phyloP scores from a whole-genome alignment of 2,329 filamentous ascomycete genomes.

The Balansia obtecta region DNA sequence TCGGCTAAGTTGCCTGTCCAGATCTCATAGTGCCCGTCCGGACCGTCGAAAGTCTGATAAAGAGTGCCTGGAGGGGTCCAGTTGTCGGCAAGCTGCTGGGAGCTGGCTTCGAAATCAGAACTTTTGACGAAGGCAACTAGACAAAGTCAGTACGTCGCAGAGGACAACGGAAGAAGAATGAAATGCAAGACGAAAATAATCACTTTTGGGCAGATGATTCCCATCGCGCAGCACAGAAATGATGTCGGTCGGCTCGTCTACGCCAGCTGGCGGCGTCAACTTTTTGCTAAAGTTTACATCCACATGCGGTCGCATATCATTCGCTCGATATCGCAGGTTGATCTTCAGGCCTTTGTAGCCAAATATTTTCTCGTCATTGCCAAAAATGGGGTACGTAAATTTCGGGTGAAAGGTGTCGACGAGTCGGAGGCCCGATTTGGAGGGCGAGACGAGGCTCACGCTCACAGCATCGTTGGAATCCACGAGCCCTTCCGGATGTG shows the following conservation, averaged over 20 bases:
- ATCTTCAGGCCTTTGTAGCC: constrained; percentile 77
- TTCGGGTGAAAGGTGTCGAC: constrained; percentile 65
- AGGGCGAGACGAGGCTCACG: constrained; percentile 45
- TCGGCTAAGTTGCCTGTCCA: constrained; percentile 71
- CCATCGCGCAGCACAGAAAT: constrained; percentile 49
- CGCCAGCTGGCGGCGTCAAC: constrained; percentile 49
- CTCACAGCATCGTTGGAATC: constrained; percentile 50
- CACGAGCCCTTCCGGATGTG: constrained; percentile 35
- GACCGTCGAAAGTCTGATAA: constrained; percentile 48
- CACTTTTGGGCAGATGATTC: constrained; percentile 55
- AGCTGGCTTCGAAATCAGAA: constrained; percentile 46
- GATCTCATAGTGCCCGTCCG: constrained; percentile 62
- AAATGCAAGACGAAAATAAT: neutral
- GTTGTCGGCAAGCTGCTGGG: constrained; percentile 31
- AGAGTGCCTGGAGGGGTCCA: constrained; percentile 67
- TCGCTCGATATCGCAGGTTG: constrained; percentile 52
- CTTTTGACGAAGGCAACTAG: constrained; percentile 55
- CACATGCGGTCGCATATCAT: constrained; percentile 68
- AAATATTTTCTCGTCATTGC: constrained; percentile 83
- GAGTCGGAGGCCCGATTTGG: constrained; percentile 37
- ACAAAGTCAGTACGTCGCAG: constrained; percentile 2
- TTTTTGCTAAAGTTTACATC: constrained; percentile 60
- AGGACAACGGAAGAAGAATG: constrained; percentile 12
- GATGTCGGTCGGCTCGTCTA: constrained; percentile 58
- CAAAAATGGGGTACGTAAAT: constrained; percentile 87